phyloP scores from a whole-genome alignment of 2,329 filamentous ascomycete species.

The Dryadomyces quercus-mongolicae region DNA sequence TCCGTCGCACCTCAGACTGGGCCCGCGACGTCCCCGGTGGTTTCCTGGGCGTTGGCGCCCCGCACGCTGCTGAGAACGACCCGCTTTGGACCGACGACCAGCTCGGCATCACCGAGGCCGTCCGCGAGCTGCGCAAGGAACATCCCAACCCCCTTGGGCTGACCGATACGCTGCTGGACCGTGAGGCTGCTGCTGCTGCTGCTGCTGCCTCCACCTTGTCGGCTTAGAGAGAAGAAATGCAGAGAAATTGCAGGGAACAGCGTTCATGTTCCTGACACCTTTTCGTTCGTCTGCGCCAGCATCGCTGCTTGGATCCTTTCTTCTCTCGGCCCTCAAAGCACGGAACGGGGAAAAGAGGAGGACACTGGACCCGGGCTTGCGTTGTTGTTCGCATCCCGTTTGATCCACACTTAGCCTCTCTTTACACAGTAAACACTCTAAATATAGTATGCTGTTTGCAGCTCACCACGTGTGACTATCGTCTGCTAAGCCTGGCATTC shows the following conservation, averaged over 20 bases:
- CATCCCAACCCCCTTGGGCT: conserved; percentile 27
- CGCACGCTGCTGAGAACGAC: conserved; percentile 44
- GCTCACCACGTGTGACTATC: too few species aligned
- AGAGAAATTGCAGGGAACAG: background rate
- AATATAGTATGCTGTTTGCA: background rate
- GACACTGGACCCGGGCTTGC: too few species aligned
- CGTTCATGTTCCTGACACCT: too few species aligned
- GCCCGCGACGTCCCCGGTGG: conserved; percentile 60
- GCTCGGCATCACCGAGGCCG: conserved; percentile 60
- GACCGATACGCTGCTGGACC: conserved; percentile 48
- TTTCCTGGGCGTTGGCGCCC: conserved; percentile 84
- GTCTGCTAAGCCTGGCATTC: too few species aligned
- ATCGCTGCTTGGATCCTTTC: too few species aligned
- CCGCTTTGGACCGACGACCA: conserved; percentile 91
- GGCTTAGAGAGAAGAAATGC: too few species aligned
- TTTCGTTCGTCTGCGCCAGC: background rate
- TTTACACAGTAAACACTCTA: background rate
- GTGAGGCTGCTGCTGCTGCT: conserved; percentile 23
- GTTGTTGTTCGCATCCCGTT: background rate
- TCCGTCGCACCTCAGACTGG: conserved; percentile 92
- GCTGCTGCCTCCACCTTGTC: background rate
- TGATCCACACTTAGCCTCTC: background rate
- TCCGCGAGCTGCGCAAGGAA: conserved; percentile 38
- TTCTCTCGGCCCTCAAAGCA: too few species aligned
- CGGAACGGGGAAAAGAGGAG: too few species aligned